Conservation (phyloP, 2,329 filamentous ascomycete species). For the Gliomastix tumulicola region DNA sequence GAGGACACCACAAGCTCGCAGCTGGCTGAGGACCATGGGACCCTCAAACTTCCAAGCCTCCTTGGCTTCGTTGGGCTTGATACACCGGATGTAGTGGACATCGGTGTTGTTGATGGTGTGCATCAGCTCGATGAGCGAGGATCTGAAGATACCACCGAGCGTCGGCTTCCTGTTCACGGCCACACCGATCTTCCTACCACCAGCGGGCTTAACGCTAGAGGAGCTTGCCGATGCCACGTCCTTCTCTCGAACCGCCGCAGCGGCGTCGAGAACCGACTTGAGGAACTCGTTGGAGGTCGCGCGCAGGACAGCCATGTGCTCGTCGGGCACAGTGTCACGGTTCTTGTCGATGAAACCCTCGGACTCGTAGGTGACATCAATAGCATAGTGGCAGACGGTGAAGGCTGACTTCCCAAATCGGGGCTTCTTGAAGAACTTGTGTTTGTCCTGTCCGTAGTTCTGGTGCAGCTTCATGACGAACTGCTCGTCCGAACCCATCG, state of each 20-base stretch:
- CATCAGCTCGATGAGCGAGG: slow-evolving; percentile 96
- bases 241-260: slow-evolving; percentile 82
- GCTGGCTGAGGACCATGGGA: slow-evolving; percentile 95
- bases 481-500: slow-evolving; percentile 95
- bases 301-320: slow-evolving; percentile 90
- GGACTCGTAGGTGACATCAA: slow-evolving; percentile 97
- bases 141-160: slow-evolving; percentile 97
- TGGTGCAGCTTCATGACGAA: slow-evolving; percentile 95
- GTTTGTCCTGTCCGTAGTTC: slow-evolving; percentile 85
- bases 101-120: slow-evolving; percentile 95
- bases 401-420: slow-evolving; percentile 96
- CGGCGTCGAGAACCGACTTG: slow-evolving; percentile 75
- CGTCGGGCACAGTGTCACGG: slow-evolving; percentile 94
- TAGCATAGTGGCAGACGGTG: slow-evolving; percentile 95
- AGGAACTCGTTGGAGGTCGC: slow-evolving; percentile 82
- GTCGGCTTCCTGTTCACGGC: slow-evolving; percentile 95
- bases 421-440: slow-evolving; percentile 97
- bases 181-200: slow-evolving; percentile 80
- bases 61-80: slow-evolving; percentile 97
- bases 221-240: slow-evolving; percentile 60
- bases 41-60: slow-evolving; percentile 97
- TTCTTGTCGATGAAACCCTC: slow-evolving; percentile 99
- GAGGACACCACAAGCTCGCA: slow-evolving; percentile 96
- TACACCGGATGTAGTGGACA: slow-evolving; percentile 97
- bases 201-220: slow-evolving; percentile 67